Conservation (phyloP, 2,329 filamentous ascomycete genomes). For the Aurifilum marmelostoma region DNA sequence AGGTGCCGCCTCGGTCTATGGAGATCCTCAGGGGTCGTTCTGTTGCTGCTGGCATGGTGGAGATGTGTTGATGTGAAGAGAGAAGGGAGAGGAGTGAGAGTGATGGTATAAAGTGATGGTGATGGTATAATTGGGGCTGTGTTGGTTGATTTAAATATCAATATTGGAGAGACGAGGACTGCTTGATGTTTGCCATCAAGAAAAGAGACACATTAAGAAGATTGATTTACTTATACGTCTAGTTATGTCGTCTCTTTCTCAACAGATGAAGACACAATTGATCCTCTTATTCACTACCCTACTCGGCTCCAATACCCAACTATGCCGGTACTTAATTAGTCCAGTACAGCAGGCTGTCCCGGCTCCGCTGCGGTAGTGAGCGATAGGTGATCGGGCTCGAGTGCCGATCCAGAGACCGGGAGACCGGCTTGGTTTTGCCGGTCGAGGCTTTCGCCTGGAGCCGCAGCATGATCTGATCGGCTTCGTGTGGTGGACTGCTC, state of each 20-base stretch:
- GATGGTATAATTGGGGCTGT: too few species aligned
- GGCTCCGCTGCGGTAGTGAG: background rate
- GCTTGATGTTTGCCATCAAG: too few species aligned
- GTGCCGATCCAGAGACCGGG: constrained; percentile 2
- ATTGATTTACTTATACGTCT: too few species aligned
- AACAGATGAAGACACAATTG: too few species aligned
- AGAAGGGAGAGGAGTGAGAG: background rate
- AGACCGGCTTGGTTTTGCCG: background rate
- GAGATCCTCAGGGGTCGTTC: background rate
- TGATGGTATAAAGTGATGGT: too few species aligned
- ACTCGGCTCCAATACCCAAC: background rate
- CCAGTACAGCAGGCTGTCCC: background rate
- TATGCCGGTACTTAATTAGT: background rate
- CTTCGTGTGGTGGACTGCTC: background rate
- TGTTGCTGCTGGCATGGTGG: background rate
- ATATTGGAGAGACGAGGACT: too few species aligned
- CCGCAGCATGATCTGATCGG: background rate
- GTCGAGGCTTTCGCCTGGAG: too few species aligned
- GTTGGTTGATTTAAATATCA: too few species aligned
- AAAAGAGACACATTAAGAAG: too few species aligned
- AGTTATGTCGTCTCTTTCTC: too few species aligned
- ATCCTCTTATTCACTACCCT: background rate
- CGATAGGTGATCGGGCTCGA: constrained; percentile 2
- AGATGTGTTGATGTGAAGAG: background rate
- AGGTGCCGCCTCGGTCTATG: constrained; percentile 18